A percentile compares a stretch with the other conserved stretches of the same genome.
Evolutionary conservation across 805 yeast species (phyloP).

Genomic region (Phaffomyces thermotolerans): DNA sequence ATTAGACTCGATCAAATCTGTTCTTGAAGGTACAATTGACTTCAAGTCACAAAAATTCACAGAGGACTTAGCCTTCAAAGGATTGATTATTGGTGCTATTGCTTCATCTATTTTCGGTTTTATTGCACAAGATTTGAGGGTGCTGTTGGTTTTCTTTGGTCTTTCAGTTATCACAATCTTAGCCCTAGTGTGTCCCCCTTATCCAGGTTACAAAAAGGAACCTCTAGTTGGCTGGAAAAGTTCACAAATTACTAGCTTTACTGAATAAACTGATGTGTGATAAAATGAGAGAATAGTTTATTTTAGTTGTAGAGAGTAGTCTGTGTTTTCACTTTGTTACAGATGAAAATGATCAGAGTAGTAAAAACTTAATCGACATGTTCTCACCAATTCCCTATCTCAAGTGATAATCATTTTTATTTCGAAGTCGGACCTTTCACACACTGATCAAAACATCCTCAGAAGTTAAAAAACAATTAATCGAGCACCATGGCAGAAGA

Average conservation of each 20-base stretch:
- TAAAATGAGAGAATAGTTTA: neutral
- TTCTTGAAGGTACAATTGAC: slow-evolving; percentile 27
- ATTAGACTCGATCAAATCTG: slow-evolving; percentile 21
- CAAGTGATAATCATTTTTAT: no score
- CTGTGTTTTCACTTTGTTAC: no score
- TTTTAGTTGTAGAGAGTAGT: no score
- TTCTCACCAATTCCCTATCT: no score
- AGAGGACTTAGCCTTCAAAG: slow-evolving; percentile 11
- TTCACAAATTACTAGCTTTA: slow-evolving; percentile 2
- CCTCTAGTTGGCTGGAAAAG: slow-evolving; percentile 3
- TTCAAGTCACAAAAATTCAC: slow-evolving; percentile 24
- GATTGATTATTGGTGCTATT: slow-evolving; percentile 21
- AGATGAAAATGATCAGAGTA: no score
- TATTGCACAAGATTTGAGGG: slow-evolving; percentile 35
- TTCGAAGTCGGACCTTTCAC: no score
- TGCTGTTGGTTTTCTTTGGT: slow-evolving; percentile 33
- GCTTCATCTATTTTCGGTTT: slow-evolving; percentile 44
- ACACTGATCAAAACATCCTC: no score
- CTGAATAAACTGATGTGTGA: neutral
- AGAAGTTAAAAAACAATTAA: no score
- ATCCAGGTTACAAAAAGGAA: slow-evolving; percentile 45
- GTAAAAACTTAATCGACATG: no score
- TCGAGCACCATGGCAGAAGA: slow-evolving; percentile 3
- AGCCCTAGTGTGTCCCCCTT: slow-evolving; percentile 47
- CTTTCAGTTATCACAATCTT: slow-evolving; percentile 28